These are phyloP conservation scores for Mycena leptocephala DNA, from an alignment of 768 basidiomycete species.

Conservation along the genomic window DNA sequence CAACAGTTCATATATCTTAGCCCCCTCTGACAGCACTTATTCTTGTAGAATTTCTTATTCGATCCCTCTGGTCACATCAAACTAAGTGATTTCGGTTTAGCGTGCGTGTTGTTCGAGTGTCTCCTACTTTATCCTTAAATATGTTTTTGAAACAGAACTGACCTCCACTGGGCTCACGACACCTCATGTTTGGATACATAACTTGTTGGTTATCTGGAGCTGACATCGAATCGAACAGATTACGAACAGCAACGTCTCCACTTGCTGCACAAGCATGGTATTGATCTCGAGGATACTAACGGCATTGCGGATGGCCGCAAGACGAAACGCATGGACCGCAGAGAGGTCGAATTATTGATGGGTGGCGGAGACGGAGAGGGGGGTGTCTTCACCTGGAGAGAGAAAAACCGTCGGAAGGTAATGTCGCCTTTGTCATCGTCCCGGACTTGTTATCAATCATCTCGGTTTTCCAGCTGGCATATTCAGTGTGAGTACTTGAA, in stretches of 20 bases:
- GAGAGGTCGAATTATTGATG: conserved; percentile 89
- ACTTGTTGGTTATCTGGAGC: conserved; percentile 23
- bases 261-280: conserved; percentile 92
- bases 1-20: conserved; percentile 35
- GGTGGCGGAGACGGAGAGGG: conserved; percentile 86
- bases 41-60: conserved; percentile 91
- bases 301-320: conserved; percentile 77
- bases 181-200: conserved; percentile 77
- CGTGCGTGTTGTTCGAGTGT: conserved; percentile 70
- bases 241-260: conserved; percentile 95
- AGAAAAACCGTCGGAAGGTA: conserved; percentile 93
- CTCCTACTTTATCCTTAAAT: conserved; percentile 27
- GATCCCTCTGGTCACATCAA: conserved; percentile 94
- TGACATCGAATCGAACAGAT: conserved; percentile 63
- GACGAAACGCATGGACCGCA: conserved; percentile 86
- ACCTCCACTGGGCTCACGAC: conserved; percentile 98
- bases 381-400: conserved; percentile 95
- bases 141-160: conserved; percentile 70
- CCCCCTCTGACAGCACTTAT: conserved; percentile 34
- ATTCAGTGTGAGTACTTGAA: conserved; percentile 81
- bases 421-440: conserved; percentile 45
- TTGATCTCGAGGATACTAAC: conserved; percentile 90
- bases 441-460: conserved; percentile 42
- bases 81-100: conserved; percentile 96
- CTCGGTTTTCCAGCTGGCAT: conserved; percentile 75